Percentiles rank a stretch among this genome's conserved stretches.
phyloP scores from a whole-genome alignment of 1,284 basidiomycete species.

The Ceratobasidium sp. region DNA sequence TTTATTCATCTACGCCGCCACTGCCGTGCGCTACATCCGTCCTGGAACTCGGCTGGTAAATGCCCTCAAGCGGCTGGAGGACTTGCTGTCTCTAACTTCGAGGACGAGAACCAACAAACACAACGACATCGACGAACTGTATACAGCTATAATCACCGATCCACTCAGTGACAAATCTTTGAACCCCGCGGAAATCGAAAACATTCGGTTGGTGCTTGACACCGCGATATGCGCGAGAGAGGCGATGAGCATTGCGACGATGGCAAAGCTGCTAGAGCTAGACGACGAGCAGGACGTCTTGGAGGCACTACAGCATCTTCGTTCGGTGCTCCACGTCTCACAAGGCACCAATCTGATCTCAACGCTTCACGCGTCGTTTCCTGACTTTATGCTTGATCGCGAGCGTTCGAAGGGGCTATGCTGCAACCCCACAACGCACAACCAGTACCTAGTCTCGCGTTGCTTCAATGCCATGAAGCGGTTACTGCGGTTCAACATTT shows the following conservation, averaged over 20 bases:
- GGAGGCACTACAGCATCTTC: neutral
- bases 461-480: neutral
- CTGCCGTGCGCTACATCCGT: slow-evolving; percentile 2
- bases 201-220: neutral
- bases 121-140: slow-evolving; percentile 15
- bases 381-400: neutral
- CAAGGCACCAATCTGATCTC: neutral
- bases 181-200: neutral
- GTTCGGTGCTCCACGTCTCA: neutral
- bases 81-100: neutral
- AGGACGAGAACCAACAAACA: neutral
- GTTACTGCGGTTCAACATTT: slow-evolving; percentile 8
- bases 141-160: too few species aligned
- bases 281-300: neutral
- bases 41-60: neutral
- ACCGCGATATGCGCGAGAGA: neutral
- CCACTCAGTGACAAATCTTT: neutral
- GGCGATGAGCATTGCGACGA: neutral
- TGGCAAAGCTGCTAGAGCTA: neutral
- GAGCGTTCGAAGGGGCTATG: neutral
- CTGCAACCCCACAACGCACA: neutral
- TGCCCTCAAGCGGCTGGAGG: neutral
- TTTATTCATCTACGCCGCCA: slow-evolving; percentile 15
- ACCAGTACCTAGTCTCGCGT: neutral
- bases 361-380: neutral